phyloP scores from a whole-genome alignment of 768 basidiomycete species.

The Boletellus emodensis region DNA sequence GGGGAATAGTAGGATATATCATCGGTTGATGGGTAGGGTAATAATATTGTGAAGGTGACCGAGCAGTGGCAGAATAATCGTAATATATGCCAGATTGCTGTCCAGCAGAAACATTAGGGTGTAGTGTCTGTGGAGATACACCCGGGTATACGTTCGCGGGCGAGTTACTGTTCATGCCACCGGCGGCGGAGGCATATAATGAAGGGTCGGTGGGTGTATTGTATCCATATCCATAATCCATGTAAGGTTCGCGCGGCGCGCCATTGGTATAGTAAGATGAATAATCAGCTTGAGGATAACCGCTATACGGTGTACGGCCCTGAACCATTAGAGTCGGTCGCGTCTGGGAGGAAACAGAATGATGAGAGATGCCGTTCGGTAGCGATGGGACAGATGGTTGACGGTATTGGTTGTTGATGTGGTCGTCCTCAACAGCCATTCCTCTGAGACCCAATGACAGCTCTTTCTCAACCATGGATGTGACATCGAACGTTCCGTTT shows the following conservation, averaged over 20 bases:
- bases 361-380: conserved; percentile 27
- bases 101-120: conserved; percentile 39
- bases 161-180: conserved; percentile 42
- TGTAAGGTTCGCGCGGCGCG: conserved; percentile 46
- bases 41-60: conserved; percentile 57
- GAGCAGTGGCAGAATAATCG: conserved; percentile 48
- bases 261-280: conserved; percentile 54
- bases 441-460: conserved; percentile 56
- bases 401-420: conserved; percentile 37
- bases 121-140: conserved; percentile 39
- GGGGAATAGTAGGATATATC: conserved; percentile 51
- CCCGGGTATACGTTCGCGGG: conserved; percentile 48
- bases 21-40: conserved; percentile 56
- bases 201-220: conserved; percentile 47
- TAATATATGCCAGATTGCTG: conserved; percentile 56
- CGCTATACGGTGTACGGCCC: conserved; percentile 44
- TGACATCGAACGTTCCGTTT: conserved; percentile 35
- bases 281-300: conserved; percentile 56
- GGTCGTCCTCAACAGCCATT: conserved; percentile 57
- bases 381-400: conserved; percentile 31
- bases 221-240: conserved; percentile 58
- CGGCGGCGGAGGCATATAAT: conserved; percentile 43
- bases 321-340: conserved; percentile 44
- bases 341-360: conserved; percentile 34
- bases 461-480: conserved; percentile 48